Base-by-base conservation (phyloP, 2,329 filamentous ascomycete genomes). In the Fusarium globosum region DNA sequence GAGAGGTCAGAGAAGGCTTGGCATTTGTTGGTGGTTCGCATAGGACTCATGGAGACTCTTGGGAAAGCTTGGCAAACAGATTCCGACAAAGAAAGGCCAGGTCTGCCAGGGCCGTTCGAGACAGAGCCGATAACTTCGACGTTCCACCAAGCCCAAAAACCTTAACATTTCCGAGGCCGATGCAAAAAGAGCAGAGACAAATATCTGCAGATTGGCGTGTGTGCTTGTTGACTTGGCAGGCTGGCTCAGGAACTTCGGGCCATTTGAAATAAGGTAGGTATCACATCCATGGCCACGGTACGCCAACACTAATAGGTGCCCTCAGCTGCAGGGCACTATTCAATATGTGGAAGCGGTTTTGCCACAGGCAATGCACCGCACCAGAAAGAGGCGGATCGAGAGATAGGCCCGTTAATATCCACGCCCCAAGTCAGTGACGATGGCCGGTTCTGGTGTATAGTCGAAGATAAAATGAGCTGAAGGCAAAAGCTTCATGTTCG, bases 281-380 rank as follows among this genome's bases (percentile, higher is more conserved):
- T 51, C 33, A 20, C 23, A 51, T 61, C 59, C 55, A 35, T 63
- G 57, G 57, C 65, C 45, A 58, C 14, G 67, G 58, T 49, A 42
- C 39, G 38, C 39, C 63, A 61, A 57, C 42, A 71, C 61, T 45
- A 68, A 45, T 45, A 64, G 33, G 45, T 48, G n/a, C 46, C 66
- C 51, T 53, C 38, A 72, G 69, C 60, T 46, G 61, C 58, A 61
- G 64, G 41, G 45, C 38, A 49, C 67, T 65, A 55, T 48, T 58
- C 55, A 38, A 46, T 35, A 71, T 58, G 18, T 52, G 58, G 49
- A 59, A 59, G 42, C 26, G 39, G 26, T 45, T 69, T 74, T 69
- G 68, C 68, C 71, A 74, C 71, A 35, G 20, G 36, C 42, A 52
- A 48, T 51, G 46, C 26, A 46, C 26, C 35, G 46, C 26, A 46